A percentile compares a stretch with the other conserved stretches of the same genome.
phyloP scores from a whole-genome alignment of 2,329 filamentous ascomycete genomes.

The Cercospora canescens region DNA sequence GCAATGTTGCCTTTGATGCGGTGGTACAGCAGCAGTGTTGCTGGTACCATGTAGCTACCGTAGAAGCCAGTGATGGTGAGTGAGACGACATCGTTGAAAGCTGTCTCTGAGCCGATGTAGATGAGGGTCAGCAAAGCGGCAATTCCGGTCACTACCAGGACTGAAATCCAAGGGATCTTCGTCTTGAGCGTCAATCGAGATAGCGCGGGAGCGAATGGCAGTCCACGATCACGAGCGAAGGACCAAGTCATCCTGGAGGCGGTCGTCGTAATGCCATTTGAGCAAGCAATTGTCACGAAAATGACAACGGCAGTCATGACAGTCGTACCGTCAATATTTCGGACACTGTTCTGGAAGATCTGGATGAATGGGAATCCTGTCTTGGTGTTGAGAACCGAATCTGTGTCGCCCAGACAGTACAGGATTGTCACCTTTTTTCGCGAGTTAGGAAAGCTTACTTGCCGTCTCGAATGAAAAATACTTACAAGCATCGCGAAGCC shows the following conservation, averaged over 20 bases:
- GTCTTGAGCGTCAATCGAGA: slow-evolving; percentile 31
- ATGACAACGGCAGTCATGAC: slow-evolving; percentile 49
- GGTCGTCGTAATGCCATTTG: slow-evolving; percentile 41
- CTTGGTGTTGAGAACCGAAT: slow-evolving; percentile 41
- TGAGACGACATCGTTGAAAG: slow-evolving; percentile 49
- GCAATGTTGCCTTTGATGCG: slow-evolving; percentile 41
- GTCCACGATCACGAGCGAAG: slow-evolving; percentile 45
- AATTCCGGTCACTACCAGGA: slow-evolving; percentile 54
- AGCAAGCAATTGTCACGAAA: slow-evolving; percentile 35
- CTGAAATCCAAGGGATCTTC: slow-evolving; percentile 33
- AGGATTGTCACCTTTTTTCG: slow-evolving; percentile 37
- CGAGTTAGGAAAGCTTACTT: neutral
- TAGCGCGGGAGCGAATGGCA: slow-evolving; percentile 43
- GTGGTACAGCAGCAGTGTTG: slow-evolving; percentile 44
- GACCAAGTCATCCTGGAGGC: slow-evolving; percentile 44
- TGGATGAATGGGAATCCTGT: slow-evolving; percentile 54
- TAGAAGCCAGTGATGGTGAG: slow-evolving; percentile 47
- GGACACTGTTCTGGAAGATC: slow-evolving; percentile 51
- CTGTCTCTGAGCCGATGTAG: slow-evolving; percentile 43
- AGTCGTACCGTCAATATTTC: slow-evolving; percentile 45
- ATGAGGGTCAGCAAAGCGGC: slow-evolving; percentile 47
- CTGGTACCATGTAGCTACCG: slow-evolving; percentile 45
- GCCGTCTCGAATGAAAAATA: neutral
- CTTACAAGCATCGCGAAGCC: slow-evolving; percentile 49
- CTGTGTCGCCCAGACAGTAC: slow-evolving; percentile 45